Base-by-base conservation (phyloP, 345 rosid genomes). In the Eucalyptus curtisii region DNA sequence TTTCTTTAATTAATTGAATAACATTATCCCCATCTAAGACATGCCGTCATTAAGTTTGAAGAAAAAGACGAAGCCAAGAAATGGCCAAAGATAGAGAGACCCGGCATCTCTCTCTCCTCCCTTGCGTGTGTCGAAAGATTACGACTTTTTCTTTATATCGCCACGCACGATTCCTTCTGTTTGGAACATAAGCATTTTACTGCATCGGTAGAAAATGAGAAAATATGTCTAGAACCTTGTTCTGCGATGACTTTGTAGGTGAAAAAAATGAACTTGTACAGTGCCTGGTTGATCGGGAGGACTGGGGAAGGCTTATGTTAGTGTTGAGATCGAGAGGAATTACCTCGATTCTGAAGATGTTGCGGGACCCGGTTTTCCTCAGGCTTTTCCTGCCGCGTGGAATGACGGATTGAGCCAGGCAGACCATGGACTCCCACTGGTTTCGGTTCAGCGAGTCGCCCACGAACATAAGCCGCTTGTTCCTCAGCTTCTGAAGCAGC, bases 341-440 rank as follows among this genome's bases (percentile, higher is more conserved):
- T 89, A 96, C 99, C 98, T 95, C 94, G 87, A 98, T 91, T 89
- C 94, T 94, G 91, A 97, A 98, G 52, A 96, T 85, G 61, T 96
- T 90, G 45, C 95, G 94, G 49, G 98, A 95, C 30, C 96, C 96
- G 64, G 93, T 82, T 88, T 89, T 94, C 93, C 90, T 94, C 92
- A 95, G 91, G 94, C 94, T 95, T 86, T 98, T 98, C 84, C 92
- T 92, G 52, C 95, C 94, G 30, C 91, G 89, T 59, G 98, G 96
- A 90, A 92, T n/a, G 50, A 89, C 96, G 48, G 99, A 96, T 92
- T 98, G 97, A 92, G 93, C 96, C 93, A 98, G 91, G 91, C 99
- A 98, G 90, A 97, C 87, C 99, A 98, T 95, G 79, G 99, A 98
- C 92, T 97, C 99, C 99, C 99, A 98, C 86, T 98, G 99, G 82